Evolutionary conservation across 768 basidiomycete species (phyloP), one percentile per base, ranked within the genome.

Genomic region (Termitomyces heimii): DNA sequence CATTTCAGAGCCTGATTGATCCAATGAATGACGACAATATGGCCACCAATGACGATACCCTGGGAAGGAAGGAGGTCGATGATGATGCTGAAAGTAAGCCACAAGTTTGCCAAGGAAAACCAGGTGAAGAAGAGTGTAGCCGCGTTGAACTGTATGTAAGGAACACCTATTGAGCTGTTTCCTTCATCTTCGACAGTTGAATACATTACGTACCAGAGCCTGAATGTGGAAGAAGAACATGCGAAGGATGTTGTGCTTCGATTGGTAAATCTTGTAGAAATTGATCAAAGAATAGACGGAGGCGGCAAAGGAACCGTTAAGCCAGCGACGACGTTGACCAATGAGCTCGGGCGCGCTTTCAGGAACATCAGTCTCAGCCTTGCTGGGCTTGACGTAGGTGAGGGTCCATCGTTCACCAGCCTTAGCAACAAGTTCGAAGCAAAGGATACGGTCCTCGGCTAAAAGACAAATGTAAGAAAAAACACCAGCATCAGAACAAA

Each of bases 181-280:
- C 54, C 12, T 16, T 26, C 16, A 43, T 57, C 7, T 1, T 32
- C 22, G 43, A 22, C 29, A 20, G 24, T 42, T 8, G 14, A 14
- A 43, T 8, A 35, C n/a, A 34, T 13, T 20, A 76, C 87, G 58
- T 68, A 93, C 92, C 57, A 97, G 55, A 51, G 86, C 94, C 72
- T 98, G 96, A 43, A 98, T 69, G 67, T 98, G 95, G 71, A 98
- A 84, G 78, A 98, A 94, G 77, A 98, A 88, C 88, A 98, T 89
- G 64, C 96, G 85, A 62, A 96, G 80, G 55, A 92, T 78, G 37
- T 88, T 88, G 65, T 98, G 95, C 14, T 86, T 82, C 29, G 91
- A 93, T 63, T 81, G 82, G 73, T 97, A 98, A 44, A 95, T 80
- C 60, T 82, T 80, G 77, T 88, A 92, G 76, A 95, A 97, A 74